Evolutionary conservation across 139 green algal genomes (phyloP), one percentile per base, ranked within the genome.

Genomic region (Chlorella sp.): DNA sequence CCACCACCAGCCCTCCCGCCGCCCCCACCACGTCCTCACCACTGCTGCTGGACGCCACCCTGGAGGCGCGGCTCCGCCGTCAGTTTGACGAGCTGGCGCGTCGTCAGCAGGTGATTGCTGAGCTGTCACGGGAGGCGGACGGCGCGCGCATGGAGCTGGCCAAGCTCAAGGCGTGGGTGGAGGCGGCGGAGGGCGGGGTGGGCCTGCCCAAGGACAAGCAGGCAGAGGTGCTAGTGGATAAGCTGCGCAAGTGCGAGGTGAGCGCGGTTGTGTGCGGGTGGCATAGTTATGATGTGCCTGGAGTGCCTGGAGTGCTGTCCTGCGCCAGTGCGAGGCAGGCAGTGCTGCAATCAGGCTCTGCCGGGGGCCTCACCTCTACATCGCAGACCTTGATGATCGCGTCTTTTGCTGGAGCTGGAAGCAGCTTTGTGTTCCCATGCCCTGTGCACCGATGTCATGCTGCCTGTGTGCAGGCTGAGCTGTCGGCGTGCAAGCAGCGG

Each of bases 381-480:
- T n/a, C n/a, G n/a, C n/a, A n/a, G n/a, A n/a, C n/a, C n/a, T n/a
- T n/a, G n/a, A n/a, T n/a, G n/a, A n/a, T n/a, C n/a, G n/a, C n/a
- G n/a, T n/a, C n/a, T n/a, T n/a, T n/a, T n/a, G n/a, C n/a, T n/a
- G n/a, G n/a, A n/a, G n/a, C n/a, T n/a, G n/a, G n/a, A n/a, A n/a
- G n/a, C n/a, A n/a, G n/a, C n/a, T n/a, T n/a, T n/a, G n/a, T n/a
- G n/a, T n/a, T n/a, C n/a, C n/a, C n/a, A n/a, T n/a, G n/a, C n/a
- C n/a, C n/a, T n/a, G n/a, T n/a, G n/a, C n/a, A n/a, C n/a, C n/a
- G n/a, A n/a, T n/a, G n/a, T n/a, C n/a, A n/a, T n/a, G n/a, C n/a
- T n/a, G n/a, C n/a, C n/a, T n/a, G n/a, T 55, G 42, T 67, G 1
- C 63, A 83, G 34, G 83, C 75, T 30, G 81, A 85, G 60, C 69